These are phyloP conservation scores for Argentina anserina DNA, from an alignment of 306 rosid species.

Conservation along the genomic window DNA sequence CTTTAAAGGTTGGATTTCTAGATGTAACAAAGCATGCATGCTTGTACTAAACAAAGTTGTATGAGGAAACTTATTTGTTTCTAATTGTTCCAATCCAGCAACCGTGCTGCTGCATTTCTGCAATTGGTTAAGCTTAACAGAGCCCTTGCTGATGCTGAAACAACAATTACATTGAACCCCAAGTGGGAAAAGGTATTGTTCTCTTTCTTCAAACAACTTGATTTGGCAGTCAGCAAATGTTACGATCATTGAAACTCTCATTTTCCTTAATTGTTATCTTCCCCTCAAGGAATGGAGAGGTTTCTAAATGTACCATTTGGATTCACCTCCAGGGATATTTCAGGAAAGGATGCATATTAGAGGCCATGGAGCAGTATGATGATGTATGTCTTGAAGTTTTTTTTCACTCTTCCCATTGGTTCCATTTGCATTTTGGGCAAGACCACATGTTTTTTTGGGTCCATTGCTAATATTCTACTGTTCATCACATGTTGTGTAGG, in stretches of 20 bases:
- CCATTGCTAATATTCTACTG: conserved; percentile 28
- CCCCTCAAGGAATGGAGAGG: not conserved
- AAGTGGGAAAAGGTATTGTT: conserved; percentile 86
- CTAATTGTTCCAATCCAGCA: conserved; percentile 43
- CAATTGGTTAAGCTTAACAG: conserved; percentile 87
- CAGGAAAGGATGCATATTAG: conserved; percentile 95
- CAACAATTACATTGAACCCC: conserved; percentile 76
- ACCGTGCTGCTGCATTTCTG: conserved; percentile 96
- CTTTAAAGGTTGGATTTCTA: not conserved
- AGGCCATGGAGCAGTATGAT: conserved; percentile 88
- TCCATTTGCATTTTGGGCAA: conserved; percentile 4
- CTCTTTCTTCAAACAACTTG: not conserved
- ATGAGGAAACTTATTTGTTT: conserved; percentile 24
- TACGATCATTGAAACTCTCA: not conserved
- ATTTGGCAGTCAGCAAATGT: not conserved
- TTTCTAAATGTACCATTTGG: conserved; percentile 26
- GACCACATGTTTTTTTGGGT: conserved; percentile 17
- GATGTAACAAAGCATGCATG: not conserved
- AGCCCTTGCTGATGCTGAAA: conserved; percentile 97
- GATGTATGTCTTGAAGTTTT: conserved; percentile 45
- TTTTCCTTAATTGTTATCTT: conserved; percentile 7
- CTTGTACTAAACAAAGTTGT: not conserved
- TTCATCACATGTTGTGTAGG: conserved; percentile 46
- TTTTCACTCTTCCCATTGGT: conserved; percentile 20
- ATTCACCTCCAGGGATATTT: conserved; percentile 74